Percentiles rank a stretch among this genome's conserved stretches.
phyloP scores from a whole-genome alignment of 1,139 yeast species.

The Yamadazyma conglobata region DNA sequence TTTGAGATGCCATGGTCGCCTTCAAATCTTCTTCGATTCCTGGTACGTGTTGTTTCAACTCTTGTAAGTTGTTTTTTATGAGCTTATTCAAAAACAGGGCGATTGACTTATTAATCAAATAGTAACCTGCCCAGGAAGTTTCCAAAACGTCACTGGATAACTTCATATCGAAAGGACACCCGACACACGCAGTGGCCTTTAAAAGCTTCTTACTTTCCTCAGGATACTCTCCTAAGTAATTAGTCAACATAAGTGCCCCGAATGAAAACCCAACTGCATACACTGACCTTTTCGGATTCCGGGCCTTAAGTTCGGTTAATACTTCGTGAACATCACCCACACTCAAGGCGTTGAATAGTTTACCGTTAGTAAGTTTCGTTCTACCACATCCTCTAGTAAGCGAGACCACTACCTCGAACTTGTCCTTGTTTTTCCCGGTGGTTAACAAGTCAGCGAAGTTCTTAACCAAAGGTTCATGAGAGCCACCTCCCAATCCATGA shows the following conservation, averaged over 20 bases:
- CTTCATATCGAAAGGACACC: slow-evolving; percentile 83
- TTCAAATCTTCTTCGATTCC: slow-evolving; percentile 32
- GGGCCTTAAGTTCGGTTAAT: slow-evolving; percentile 46
- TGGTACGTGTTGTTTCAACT: slow-evolving; percentile 39
- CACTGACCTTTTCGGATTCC: slow-evolving; percentile 70
- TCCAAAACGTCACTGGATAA: slow-evolving; percentile 52
- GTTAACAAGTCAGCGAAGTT: slow-evolving; percentile 46
- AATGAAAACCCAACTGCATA: slow-evolving; percentile 81
- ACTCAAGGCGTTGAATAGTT: slow-evolving; percentile 70
- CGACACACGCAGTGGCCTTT: slow-evolving; percentile 64
- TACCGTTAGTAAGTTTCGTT: slow-evolving; percentile 71
- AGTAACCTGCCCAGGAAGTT: slow-evolving; percentile 54
- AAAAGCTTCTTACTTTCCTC: slow-evolving; percentile 36
- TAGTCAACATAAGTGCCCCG: slow-evolving; percentile 79
- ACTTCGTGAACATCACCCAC: slow-evolving; percentile 70
- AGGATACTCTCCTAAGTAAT: slow-evolving; percentile 70
- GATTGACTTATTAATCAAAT: slow-evolving; percentile 64
- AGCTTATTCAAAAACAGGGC: slow-evolving; percentile 61
- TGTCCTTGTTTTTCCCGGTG: slow-evolving; percentile 19
- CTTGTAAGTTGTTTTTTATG: slow-evolving; percentile 58
- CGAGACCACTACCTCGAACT: slow-evolving; percentile 65
- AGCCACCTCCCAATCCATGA: slow-evolving; percentile 92
- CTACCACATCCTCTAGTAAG: slow-evolving; percentile 88
- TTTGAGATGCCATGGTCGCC: slow-evolving; percentile 27
- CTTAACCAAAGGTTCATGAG: slow-evolving; percentile 83